A percentile compares a stretch with the other conserved stretches of the same genome.
Evolutionary conservation across 2,329 filamentous ascomycete genomes (phyloP).

Genomic region (Cladophialophora psammophila): DNA sequence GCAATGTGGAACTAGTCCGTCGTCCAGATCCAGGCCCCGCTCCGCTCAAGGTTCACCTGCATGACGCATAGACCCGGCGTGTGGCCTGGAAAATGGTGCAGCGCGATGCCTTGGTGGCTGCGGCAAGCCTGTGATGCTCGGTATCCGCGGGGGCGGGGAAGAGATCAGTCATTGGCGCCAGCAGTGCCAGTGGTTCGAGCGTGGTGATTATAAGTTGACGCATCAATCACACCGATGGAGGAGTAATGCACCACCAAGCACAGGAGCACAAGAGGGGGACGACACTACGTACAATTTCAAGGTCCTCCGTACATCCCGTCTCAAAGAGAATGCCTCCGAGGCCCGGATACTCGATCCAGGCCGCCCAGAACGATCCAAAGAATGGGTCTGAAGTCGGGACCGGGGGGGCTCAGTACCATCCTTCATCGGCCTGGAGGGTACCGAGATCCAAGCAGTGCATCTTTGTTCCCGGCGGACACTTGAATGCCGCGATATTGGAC

Average conservation of each 20-base stretch:
- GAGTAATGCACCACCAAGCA: neutral
- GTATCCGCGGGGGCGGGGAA: slow-evolving; percentile 49
- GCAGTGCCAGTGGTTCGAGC: slow-evolving; percentile 44
- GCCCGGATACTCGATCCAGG: slow-evolving; percentile 55
- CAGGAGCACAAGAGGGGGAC: neutral
- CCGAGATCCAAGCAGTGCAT: slow-evolving; percentile 57
- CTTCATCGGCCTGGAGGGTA: slow-evolving; percentile 56
- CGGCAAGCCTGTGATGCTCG: slow-evolving; percentile 46
- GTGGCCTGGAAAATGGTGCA: slow-evolving; percentile 49
- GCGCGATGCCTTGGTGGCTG: slow-evolving; percentile 50
- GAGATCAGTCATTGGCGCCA: slow-evolving; percentile 48
- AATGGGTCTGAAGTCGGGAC: neutral
- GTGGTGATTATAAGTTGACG: neutral
- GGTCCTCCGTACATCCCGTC: slow-evolving; percentile 55
- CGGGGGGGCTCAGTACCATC: slow-evolving; percentile 44
- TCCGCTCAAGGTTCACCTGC: slow-evolving; percentile 48
- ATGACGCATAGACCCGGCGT: slow-evolving; percentile 48
- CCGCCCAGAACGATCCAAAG: slow-evolving; percentile 51
- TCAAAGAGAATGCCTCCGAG: slow-evolving; percentile 57
- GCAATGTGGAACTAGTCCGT: slow-evolving; percentile 51
- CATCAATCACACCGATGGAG: neutral
- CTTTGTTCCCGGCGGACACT: slow-evolving; percentile 55
- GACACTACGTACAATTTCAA: slow-evolving; percentile 26
- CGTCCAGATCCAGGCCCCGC: slow-evolving; percentile 52
- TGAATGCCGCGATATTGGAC: slow-evolving; percentile 36